Conservation (phyloP, 2,329 filamentous ascomycete genomes). For the Penicillium sp. region DNA sequence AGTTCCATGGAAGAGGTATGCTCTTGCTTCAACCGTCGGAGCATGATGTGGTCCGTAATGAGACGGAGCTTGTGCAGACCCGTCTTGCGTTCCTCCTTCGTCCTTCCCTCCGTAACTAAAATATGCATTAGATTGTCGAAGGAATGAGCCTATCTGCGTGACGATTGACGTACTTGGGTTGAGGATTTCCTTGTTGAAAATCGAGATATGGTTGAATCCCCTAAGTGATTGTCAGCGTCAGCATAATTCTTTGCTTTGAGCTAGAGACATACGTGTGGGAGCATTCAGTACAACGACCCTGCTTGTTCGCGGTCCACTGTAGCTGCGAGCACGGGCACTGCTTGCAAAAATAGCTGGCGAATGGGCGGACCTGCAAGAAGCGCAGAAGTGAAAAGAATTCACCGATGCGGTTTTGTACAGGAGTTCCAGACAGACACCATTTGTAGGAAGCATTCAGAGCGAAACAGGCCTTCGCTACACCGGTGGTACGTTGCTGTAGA, state of each 20-base stretch:
- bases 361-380: conserved; percentile 84
- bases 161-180: conserved; percentile 60
- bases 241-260: neutral
- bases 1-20: conserved; percentile 94
- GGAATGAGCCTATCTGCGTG: neutral
- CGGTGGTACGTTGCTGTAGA: conserved; percentile 64
- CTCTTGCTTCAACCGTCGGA: conserved; percentile 90
- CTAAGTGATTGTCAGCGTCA: conserved; percentile 31
- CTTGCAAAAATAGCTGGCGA: conserved; percentile 93
- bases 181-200: conserved; percentile 92
- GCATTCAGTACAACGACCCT: conserved; percentile 70
- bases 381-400: conserved; percentile 94
- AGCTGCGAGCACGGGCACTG: conserved; percentile 75
- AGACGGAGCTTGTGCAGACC: conserved; percentile 81
- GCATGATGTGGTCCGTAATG: conserved; percentile 91
- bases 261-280: conserved; percentile 49
- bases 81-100: conserved; percentile 56
- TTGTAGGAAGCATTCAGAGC: conserved; percentile 83
- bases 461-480: conserved; percentile 93
- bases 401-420: conserved; percentile 93
- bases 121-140: conserved; percentile 2
- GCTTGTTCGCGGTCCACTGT: conserved; percentile 76
- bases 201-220: conserved; percentile 67
- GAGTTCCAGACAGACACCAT: conserved; percentile 94
- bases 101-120: conserved; percentile 56